Evolutionary conservation across 495 filamentous ascomycete species (phyloP).

Genomic region (Lichina pygmaea): DNA sequence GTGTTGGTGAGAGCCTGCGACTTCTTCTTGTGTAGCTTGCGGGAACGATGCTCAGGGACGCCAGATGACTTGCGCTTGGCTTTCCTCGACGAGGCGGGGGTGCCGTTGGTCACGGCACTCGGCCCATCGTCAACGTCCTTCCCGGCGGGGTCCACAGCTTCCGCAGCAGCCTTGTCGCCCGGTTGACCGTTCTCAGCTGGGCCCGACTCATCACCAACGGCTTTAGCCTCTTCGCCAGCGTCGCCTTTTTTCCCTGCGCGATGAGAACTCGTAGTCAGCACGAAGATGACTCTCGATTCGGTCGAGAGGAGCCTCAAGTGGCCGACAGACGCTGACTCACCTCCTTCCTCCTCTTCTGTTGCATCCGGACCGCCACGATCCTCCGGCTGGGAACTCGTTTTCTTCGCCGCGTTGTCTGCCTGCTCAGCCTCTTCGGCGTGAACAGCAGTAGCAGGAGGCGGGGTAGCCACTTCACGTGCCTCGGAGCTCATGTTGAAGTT

Average conservation of each 20-base stretch:
- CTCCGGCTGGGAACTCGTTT: too few species aligned
- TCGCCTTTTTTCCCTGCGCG: neutral
- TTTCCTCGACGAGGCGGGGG: slow-evolving; percentile 12
- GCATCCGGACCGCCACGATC: neutral
- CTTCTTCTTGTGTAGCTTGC: slow-evolving; percentile 66
- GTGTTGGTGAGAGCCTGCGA: slow-evolving; percentile 46
- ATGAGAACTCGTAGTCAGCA: too few species aligned
- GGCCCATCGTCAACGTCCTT: neutral
- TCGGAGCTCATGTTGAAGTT: too few species aligned
- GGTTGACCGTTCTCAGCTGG: neutral
- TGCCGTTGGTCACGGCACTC: slow-evolving; percentile 5
- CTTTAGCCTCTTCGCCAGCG: neutral
- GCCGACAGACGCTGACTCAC: too few species aligned
- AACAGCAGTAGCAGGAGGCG: neutral
- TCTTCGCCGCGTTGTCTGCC: neutral
- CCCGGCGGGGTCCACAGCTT: neutral
- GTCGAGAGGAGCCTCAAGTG: too few species aligned
- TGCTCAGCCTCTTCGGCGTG: neutral
- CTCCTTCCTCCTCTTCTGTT: neutral
- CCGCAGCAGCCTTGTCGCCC: neutral
- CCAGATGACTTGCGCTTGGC: slow-evolving; percentile 42
- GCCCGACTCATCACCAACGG: neutral
- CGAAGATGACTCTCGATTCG: too few species aligned
- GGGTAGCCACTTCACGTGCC: too few species aligned
- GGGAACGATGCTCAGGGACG: slow-evolving; percentile 38